Percentiles rank a stretch among this genome's conserved stretches.
Conservation (phyloP, 257 asterid genomes). For the Penstemon newberryi region DNA sequence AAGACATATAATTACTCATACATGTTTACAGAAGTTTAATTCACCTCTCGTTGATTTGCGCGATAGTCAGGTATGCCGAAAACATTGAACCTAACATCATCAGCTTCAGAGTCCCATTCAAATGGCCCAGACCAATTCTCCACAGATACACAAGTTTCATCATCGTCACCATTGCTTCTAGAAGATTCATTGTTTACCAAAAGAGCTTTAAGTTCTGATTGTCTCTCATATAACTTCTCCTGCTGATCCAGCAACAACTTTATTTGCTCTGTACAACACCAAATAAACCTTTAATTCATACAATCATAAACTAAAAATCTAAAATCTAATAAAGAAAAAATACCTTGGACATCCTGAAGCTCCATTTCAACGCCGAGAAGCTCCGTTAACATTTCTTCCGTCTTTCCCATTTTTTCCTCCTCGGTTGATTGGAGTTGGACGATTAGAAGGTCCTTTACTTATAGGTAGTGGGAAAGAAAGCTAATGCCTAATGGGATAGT, state of each 20-base stretch:
- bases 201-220: slow-evolving; percentile 71
- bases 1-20: slow-evolving; percentile 4
- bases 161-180: slow-evolving; percentile 44
- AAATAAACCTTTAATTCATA: slow-evolving; percentile 6
- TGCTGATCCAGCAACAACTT: slow-evolving; percentile 70
- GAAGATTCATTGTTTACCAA: slow-evolving; percentile 65
- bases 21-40: not conserved
- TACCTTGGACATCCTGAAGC: slow-evolving; percentile 85
- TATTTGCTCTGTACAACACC: slow-evolving; percentile 63
- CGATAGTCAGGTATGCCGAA: slow-evolving; percentile 88
- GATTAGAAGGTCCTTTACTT: not conserved
- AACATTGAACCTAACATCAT: slow-evolving; percentile 80
- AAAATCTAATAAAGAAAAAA: slow-evolving; percentile 4
- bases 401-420: slow-evolving; percentile 46
- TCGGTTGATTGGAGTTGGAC: not conserved
- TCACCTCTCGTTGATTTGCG: slow-evolving; percentile 91
- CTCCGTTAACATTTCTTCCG: slow-evolving; percentile 70
- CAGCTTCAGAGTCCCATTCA: slow-evolving; percentile 83
- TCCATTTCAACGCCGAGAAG: slow-evolving; percentile 82
- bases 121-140: slow-evolving; percentile 79
- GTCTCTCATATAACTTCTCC: slow-evolving; percentile 67
- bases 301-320: slow-evolving; percentile 8
- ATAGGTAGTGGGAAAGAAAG: not conserved
- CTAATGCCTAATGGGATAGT: not conserved
- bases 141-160: slow-evolving; percentile 53